Evolutionary conservation across 129 eudicot genomes (phyloP), one percentile per base, ranked within the genome.

Genomic region (Chrysanthemum seticuspe): DNA sequence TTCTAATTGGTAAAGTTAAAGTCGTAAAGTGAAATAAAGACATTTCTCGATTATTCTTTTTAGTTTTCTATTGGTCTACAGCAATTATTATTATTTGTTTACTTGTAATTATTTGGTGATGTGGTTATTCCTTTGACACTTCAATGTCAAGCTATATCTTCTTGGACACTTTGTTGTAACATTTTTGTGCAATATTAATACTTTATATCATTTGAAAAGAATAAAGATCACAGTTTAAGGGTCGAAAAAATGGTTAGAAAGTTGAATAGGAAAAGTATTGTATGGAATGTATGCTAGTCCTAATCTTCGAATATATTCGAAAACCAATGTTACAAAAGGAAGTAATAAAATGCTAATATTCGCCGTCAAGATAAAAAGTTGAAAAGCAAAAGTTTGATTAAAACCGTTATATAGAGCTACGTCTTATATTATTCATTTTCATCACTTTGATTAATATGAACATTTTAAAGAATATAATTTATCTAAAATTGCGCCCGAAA

Each of bases 301-400:
- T 47, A 60, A 60, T 23, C 61, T 72, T 47, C 12, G 76, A 72
- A 72, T 72, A 72, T 72, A 72, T 72, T 72, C 76, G 21, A n/a
- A 40, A 72, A 72, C 68, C 76, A 8, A 60, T 21, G 59, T 45
- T 15, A 55, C 48, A 19, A 72, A 44, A 48, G 36, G 40, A 58
- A 58, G 44, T 53, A 7, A 1, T 13, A 71, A 59, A 71, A 12
- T 6, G 45, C 10, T 56, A 55, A 55, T 11, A 56, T 71, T 56
- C 65, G 13, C 55, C 55, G 1, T 6, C 54, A 15, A 71, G 66
- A 71, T 71, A 55, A 71, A 64, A 36, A 64, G 25, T 36, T 64
- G 19, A 40, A 5, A 34, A 34, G 34, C 34, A 29, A 27, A 29
- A 29, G 34, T 29, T 29, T 29, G 34, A 29, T 29, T 29, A 29